A percentile compares a stretch with the other conserved stretches of the same genome.
These are phyloP conservation scores for Leptosphaerulina australis DNA, from an alignment of 2,329 filamentous ascomycete species.

Conservation along the genomic window DNA sequence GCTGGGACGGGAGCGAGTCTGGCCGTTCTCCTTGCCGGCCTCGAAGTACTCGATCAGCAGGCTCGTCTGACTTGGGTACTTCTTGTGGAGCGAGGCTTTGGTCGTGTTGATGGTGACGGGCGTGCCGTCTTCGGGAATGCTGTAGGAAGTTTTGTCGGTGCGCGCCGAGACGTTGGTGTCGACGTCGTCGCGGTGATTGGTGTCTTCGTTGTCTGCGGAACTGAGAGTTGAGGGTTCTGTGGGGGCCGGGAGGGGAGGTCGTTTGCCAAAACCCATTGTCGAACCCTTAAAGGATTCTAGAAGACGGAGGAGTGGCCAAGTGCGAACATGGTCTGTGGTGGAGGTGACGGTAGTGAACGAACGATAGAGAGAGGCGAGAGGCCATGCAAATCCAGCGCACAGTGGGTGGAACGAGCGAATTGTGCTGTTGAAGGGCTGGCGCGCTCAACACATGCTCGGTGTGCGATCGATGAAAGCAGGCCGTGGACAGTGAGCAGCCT, in stretches of 20 bases:
- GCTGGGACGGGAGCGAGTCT: conserved; percentile 74
- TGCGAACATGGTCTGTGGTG: conserved; percentile 38
- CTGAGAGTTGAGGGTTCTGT: conserved; percentile 72
- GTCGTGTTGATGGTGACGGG: conserved; percentile 88
- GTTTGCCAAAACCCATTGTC: conserved; percentile 54
- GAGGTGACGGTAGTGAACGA: conserved; percentile 5
- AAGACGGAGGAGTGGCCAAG: conserved; percentile 29
- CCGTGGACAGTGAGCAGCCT: too few relatives aligned
- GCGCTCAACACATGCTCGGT: too few relatives aligned
- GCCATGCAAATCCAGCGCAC: neutral
- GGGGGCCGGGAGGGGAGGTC: conserved; percentile 75
- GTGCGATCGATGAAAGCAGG: too few relatives aligned
- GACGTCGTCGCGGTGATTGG: conserved; percentile 57
- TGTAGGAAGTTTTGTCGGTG: conserved; percentile 75
- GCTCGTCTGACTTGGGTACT: conserved; percentile 78
- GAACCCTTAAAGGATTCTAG: conserved; percentile 40
- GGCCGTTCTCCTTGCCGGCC: conserved; percentile 69
- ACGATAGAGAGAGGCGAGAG: conserved; percentile 5
- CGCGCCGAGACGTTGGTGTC: conserved; percentile 71
- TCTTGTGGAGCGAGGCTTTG: conserved; percentile 62
- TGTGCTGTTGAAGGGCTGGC: neutral
- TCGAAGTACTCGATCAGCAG: conserved; percentile 96
- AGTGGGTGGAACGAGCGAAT: neutral
- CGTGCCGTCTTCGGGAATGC: conserved; percentile 83
- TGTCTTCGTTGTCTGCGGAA: conserved; percentile 63